Evolutionary conservation across 2,329 filamentous ascomycete genomes (phyloP).

Genomic region (Colletotrichum spaethianum): DNA sequence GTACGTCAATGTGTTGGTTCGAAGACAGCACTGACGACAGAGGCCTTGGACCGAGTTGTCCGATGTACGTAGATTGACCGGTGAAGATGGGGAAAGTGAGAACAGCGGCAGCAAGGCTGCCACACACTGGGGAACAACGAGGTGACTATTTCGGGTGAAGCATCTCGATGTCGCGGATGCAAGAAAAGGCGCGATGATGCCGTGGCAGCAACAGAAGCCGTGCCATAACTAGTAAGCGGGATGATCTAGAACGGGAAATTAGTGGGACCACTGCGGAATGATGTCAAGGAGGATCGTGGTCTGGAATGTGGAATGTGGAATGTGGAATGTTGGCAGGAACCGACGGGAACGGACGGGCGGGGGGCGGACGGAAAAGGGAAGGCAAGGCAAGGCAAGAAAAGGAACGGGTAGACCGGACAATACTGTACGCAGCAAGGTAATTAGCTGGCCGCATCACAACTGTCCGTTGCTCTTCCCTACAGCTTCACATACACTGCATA

Average conservation of each 20-base stretch:
- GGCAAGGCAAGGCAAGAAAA: constrained; percentile 8
- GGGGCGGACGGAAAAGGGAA: constrained; percentile 1
- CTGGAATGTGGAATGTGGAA: background rate
- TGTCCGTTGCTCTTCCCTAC: too few relatives aligned
- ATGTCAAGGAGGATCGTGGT: constrained; percentile 32
- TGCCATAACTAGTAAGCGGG: background rate
- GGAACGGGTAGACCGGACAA: background rate
- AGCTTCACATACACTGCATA: background rate
- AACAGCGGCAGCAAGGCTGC: background rate
- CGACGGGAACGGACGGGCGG: constrained; percentile 7
- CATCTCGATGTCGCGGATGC: constrained; percentile 27
- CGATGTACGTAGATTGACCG: background rate
- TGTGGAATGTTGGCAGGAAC: background rate
- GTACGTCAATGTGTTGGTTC: constrained; percentile 22
- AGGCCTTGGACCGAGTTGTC: background rate
- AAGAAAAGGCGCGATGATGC: constrained; percentile 16
- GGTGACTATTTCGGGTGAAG: constrained; percentile 9
- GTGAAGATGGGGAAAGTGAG: background rate
- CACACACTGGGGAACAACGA: constrained; percentile 10
- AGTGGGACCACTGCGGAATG: constrained; percentile 24
- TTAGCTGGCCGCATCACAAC: too few relatives aligned
- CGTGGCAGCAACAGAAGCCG: constrained; percentile 16
- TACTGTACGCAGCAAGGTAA: too few relatives aligned
- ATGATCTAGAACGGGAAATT: constrained; percentile 28
- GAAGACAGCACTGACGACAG: constrained; percentile 6